These are phyloP conservation scores for Ulota crispa DNA, from an alignment of 225 moss, liverwort and hornwort species.

Conservation along the genomic window DNA sequence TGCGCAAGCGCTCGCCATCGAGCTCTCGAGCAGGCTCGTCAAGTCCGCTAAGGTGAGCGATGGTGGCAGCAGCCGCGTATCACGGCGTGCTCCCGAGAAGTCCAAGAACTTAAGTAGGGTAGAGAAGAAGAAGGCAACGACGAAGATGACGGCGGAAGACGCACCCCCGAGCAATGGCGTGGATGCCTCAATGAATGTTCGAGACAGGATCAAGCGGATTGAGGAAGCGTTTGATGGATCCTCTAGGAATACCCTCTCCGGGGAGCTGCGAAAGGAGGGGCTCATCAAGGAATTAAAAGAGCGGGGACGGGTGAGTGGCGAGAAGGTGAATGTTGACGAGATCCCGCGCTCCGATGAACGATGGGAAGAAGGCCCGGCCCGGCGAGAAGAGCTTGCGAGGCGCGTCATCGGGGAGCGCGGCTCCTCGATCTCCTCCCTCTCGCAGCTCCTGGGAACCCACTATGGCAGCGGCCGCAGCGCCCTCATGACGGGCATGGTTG, in stretches of 20 bases:
- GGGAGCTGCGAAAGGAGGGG: constrained; percentile 34
- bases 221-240: constrained; percentile 35
- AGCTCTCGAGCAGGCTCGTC: constrained; percentile 36
- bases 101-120: neutral
- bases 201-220: constrained; percentile 35
- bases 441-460: constrained; percentile 42
- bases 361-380: constrained; percentile 42
- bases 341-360: constrained; percentile 28
- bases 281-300: constrained; percentile 41
- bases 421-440: constrained; percentile 45
- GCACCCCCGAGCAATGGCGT: constrained; percentile 10
- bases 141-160: constrained; percentile 29
- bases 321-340: neutral
- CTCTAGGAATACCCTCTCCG: constrained; percentile 19
- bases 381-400: constrained; percentile 44
- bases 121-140: constrained; percentile 10
- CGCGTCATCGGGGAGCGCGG: constrained; percentile 47
- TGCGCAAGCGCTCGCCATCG: constrained; percentile 33
- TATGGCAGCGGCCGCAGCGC: constrained; percentile 33
- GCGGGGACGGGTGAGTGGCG: constrained; percentile 25
- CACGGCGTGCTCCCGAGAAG: neutral
- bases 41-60: constrained; percentile 30
- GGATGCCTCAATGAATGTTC: constrained; percentile 19
- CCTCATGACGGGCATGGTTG: constrained; percentile 25
- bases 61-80: constrained; percentile 14